Conservation (phyloP, 305 asterid species). For the Euphrasia arctica region DNA sequence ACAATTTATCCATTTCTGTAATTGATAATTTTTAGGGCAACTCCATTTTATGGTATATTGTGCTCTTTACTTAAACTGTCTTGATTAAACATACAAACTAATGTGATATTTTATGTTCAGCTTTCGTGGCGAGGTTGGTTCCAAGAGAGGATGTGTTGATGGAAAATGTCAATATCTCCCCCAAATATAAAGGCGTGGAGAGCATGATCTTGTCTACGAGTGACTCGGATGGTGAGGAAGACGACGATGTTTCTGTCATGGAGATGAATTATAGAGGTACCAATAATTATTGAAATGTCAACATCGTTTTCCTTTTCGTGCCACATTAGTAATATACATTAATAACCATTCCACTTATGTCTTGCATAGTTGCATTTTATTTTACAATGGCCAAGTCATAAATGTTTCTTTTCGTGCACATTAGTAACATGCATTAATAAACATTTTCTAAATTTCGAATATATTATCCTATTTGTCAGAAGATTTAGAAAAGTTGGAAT, state of each 20-base stretch:
- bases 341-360: background rate
- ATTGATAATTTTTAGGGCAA: background rate
- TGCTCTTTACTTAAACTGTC: background rate
- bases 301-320: background rate
- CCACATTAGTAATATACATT: slow-evolving; percentile 11
- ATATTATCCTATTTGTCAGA: background rate
- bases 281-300: background rate
- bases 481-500: background rate
- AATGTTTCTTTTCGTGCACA: too few species aligned
- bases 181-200: slow-evolving; percentile 59
- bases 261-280: slow-evolving; percentile 37
- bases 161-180: slow-evolving; percentile 56
- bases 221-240: slow-evolving; percentile 44
- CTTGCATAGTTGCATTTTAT: too few species aligned
- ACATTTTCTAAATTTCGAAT: background rate
- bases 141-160: slow-evolving; percentile 33
- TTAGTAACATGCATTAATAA: too few species aligned
- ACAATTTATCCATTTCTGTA: background rate
- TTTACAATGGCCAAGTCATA: too few species aligned
- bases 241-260: slow-evolving; percentile 35
- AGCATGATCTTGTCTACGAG: slow-evolving; percentile 39
- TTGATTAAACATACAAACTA: background rate
- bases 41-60: slow-evolving; percentile 2
- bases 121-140: slow-evolving; percentile 55
- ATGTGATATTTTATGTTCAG: slow-evolving; percentile 40